Evolutionary conservation across 257 asterid species (phyloP).

Genomic region (Plantago elongata): DNA sequence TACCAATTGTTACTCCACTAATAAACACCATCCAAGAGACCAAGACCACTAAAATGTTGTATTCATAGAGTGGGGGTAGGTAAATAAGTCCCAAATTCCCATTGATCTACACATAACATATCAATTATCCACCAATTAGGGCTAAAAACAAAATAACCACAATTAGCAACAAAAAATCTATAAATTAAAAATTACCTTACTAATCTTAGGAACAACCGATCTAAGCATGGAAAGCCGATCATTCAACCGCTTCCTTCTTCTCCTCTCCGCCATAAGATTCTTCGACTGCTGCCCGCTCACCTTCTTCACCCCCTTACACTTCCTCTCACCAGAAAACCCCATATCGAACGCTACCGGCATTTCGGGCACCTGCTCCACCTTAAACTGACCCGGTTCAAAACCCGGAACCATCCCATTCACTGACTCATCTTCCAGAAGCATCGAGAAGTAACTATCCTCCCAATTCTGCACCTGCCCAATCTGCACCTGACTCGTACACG

Average conservation of each 20-base stretch:
- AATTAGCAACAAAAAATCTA: too few relatives aligned
- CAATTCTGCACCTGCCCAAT: not conserved
- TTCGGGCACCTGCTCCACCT: constrained; percentile 30
- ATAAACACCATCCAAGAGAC: too few relatives aligned
- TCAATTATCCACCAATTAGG: too few relatives aligned
- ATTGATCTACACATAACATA: too few relatives aligned
- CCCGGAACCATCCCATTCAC: constrained; percentile 5
- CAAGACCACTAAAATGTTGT: too few relatives aligned
- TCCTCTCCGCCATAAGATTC: constrained; percentile 84
- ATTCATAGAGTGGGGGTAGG: too few relatives aligned
- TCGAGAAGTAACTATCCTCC: constrained; percentile 25
- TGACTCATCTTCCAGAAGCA: constrained; percentile 23
- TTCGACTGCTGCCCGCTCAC: constrained; percentile 59
- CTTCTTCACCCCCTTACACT: constrained; percentile 35
- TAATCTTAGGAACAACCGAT: constrained; percentile 88
- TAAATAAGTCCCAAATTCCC: too few relatives aligned
- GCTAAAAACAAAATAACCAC: not conserved
- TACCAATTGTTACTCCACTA: too few relatives aligned
- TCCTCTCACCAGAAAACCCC: constrained; percentile 25
- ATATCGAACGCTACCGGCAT: constrained; percentile 23
- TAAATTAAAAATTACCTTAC: constrained; percentile 44
- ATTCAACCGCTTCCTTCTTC: constrained; percentile 72
- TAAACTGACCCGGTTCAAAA: constrained; percentile 26
- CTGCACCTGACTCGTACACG: not conserved
- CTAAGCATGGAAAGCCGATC: constrained; percentile 85